Conservation (phyloP, 345 rosid species). For the Gossypium anomalum region DNA sequence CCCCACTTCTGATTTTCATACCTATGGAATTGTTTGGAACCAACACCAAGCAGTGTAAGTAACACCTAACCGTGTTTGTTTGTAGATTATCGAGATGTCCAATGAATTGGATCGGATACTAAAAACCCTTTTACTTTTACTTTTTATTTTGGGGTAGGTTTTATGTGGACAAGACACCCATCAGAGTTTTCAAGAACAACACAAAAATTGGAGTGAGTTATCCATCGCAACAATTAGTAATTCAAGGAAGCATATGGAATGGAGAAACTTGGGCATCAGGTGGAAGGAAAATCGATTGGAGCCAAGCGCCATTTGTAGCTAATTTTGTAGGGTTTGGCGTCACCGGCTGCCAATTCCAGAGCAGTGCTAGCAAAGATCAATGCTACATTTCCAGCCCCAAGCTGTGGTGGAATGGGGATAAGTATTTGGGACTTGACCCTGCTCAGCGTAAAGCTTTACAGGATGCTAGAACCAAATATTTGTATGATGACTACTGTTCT, state of each 20-base stretch:
- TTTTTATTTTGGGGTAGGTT: conserved; percentile 28
- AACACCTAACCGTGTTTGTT: neutral
- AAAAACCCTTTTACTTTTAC: too few species aligned
- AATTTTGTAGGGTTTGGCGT: conserved; percentile 37
- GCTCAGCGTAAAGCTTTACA: conserved; percentile 11
- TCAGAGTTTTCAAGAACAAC: conserved; percentile 61
- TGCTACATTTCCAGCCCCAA: conserved; percentile 29
- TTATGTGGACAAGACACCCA: conserved; percentile 53
- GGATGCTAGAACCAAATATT: conserved; percentile 19
- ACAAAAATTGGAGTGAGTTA: conserved; percentile 32
- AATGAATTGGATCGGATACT: neutral
- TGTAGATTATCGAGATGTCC: neutral
- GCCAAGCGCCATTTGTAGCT: conserved; percentile 46
- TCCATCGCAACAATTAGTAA: conserved; percentile 43
- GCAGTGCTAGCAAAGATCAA: neutral
- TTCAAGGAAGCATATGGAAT: conserved; percentile 59
- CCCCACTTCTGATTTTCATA: neutral
- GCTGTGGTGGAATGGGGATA: conserved; percentile 50
- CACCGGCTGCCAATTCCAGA: conserved; percentile 29
- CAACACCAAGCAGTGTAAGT: neutral
- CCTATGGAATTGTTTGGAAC: neutral
- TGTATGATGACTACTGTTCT: conserved; percentile 30
- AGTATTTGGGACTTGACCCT: conserved; percentile 23
- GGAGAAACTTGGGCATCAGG: conserved; percentile 58
- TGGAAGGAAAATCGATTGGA: conserved; percentile 51